phyloP scores from a whole-genome alignment of 345 rosid genomes.

The Triadica sebifera region DNA sequence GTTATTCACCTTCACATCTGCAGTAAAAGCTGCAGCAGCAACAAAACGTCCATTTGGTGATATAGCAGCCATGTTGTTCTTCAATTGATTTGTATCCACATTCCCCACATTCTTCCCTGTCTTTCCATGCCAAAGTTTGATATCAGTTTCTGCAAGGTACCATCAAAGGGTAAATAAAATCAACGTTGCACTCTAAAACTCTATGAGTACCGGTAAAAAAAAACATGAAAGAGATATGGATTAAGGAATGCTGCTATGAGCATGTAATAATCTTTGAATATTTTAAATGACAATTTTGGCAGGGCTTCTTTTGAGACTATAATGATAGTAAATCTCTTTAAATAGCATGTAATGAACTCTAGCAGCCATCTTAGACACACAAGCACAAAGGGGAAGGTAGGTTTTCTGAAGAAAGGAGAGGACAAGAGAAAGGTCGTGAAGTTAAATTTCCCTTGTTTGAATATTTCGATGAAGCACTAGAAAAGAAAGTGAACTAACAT shows the following conservation, averaged over 20 bases:
- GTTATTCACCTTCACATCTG: constrained; percentile 83
- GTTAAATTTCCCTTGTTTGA: neutral
- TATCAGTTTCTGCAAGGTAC: constrained; percentile 73
- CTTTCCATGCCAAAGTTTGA: constrained; percentile 90
- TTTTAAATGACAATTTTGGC: neutral
- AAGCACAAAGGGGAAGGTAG: neutral
- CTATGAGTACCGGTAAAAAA: neutral
- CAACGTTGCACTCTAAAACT: constrained; percentile 1
- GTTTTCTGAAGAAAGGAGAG: neutral
- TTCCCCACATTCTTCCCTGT: constrained; percentile 77
- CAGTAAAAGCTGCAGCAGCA: constrained; percentile 99
- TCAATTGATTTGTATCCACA: constrained; percentile 94
- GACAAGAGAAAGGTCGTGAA: neutral
- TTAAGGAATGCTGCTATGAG: neutral
- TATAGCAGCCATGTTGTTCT: constrained; percentile 80
- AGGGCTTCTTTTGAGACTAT: neutral
- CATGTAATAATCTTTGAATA: neutral
- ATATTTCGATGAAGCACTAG: too few relatives aligned
- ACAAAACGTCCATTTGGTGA: constrained; percentile 97
- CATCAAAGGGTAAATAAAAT: constrained; percentile 13
- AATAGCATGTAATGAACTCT: neutral
- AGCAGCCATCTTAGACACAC: neutral
- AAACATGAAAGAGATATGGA: neutral
- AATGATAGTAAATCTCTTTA: neutral
- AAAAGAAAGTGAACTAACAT: neutral